Conservation (phyloP, 2,329 filamentous ascomycete species). For the Penicillium sp. region DNA sequence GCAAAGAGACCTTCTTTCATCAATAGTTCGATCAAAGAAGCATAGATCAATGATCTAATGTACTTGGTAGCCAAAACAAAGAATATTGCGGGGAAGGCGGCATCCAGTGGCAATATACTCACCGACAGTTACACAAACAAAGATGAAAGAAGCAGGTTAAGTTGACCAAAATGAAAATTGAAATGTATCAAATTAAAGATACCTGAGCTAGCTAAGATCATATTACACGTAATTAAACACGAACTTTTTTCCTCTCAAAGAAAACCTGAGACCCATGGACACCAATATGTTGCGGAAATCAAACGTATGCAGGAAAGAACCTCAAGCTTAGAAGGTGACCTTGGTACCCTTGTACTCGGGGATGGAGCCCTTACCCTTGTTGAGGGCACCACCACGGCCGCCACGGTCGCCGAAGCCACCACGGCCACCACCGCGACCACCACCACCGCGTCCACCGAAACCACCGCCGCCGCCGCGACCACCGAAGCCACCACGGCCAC, state of each 20-base stretch:
- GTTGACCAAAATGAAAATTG: constrained; percentile 2
- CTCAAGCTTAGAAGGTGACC: constrained; percentile 61
- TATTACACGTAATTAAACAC: constrained; percentile 19
- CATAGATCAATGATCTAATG: not conserved
- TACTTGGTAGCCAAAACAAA: constrained; percentile 5
- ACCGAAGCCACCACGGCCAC: constrained; percentile 49
- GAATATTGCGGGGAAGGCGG: constrained; percentile 11
- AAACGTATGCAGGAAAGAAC: constrained; percentile 15
- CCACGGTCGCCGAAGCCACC: constrained; percentile 51
- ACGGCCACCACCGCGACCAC: constrained; percentile 46
- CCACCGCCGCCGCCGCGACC: constrained; percentile 47
- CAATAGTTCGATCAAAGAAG: not conserved
- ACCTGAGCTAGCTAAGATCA: constrained; percentile 13
- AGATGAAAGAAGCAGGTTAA: not conserved
- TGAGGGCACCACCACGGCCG: constrained; percentile 49
- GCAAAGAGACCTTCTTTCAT: not conserved
- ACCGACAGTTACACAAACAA: not conserved
- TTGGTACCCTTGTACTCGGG: constrained; percentile 76
- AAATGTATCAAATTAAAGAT: constrained; percentile 23
- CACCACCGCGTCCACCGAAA: constrained; percentile 44
- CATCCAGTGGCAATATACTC: constrained; percentile 8
- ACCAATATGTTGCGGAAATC: constrained; percentile 19
- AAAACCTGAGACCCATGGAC: constrained; percentile 23
- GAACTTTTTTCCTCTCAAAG: constrained; percentile 23
- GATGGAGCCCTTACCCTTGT: constrained; percentile 56